Evolutionary conservation across 2,329 filamentous ascomycete species (phyloP).

Genomic region (Trichoderma sp.): DNA sequence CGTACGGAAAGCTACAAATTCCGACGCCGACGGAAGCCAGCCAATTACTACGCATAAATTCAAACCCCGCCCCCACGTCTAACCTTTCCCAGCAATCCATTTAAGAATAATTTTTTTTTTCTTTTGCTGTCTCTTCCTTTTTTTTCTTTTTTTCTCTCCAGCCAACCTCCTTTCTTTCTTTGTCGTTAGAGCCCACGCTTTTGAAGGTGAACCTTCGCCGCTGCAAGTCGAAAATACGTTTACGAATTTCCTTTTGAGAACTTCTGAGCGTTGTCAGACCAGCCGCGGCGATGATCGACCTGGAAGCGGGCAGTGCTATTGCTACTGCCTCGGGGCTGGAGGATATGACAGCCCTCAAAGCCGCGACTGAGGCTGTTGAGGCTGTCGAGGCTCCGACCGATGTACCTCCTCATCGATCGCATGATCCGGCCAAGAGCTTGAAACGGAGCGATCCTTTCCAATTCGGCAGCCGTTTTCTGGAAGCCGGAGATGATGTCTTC

Average conservation of each 20-base stretch:
- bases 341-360: slow-evolving; percentile 34
- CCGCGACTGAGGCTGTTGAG: slow-evolving; percentile 21
- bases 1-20: slow-evolving; percentile 2
- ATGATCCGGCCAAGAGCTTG: slow-evolving; percentile 72
- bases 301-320: slow-evolving; percentile 22
- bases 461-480: slow-evolving; percentile 87
- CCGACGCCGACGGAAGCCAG: not conserved
- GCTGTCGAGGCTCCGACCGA: slow-evolving; percentile 28
- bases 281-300: slow-evolving; percentile 22
- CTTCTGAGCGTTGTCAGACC: slow-evolving; percentile 11
- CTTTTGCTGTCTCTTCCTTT: not conserved
- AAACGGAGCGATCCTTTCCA: slow-evolving; percentile 93
- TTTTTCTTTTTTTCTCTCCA: not conserved
- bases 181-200: not conserved
- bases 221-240: slow-evolving; percentile 4
- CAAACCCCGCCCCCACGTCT: slow-evolving; percentile 7
- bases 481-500: slow-evolving; percentile 86
- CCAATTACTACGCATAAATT: not conserved
- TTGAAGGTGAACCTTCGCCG: not conserved
- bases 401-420: slow-evolving; percentile 67
- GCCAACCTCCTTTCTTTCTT: not conserved
- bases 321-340: slow-evolving; percentile 31
- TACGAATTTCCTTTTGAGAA: not conserved
- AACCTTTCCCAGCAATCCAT: not conserved
- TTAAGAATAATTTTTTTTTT: slow-evolving; percentile 4